phyloP scores from a whole-genome alignment of 129 eudicot genomes.

The Artemisia tridentata region DNA sequence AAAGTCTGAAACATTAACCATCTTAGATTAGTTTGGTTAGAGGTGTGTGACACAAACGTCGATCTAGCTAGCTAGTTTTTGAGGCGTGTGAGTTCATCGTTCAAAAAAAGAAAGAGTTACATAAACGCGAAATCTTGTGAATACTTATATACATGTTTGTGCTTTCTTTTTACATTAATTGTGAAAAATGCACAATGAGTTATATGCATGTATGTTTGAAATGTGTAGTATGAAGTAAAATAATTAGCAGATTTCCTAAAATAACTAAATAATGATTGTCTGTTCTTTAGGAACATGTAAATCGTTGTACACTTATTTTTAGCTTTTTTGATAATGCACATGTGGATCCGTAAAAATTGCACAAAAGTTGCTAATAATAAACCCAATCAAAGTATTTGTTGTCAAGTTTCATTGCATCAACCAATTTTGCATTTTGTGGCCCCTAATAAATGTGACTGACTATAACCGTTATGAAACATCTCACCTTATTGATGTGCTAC shows the following conservation, averaged over 20 bases:
- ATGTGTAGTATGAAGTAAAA: constrained; percentile 10
- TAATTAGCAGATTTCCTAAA: constrained; percentile 26
- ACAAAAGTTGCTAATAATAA: constrained; percentile 33
- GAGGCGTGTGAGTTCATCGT: too few relatives aligned
- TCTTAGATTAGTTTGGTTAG: too few relatives aligned
- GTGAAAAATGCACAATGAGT: too few relatives aligned
- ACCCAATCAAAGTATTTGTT: constrained; percentile 31
- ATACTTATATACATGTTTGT: background rate
- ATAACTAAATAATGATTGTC: constrained; percentile 31
- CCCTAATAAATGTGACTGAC: constrained; percentile 24
- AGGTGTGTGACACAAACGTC: too few relatives aligned
- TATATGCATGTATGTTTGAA: too few relatives aligned
- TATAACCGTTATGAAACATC: constrained; percentile 17
- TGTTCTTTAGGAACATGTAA: constrained; percentile 30
- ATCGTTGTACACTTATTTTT: constrained; percentile 22
- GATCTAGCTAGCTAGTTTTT: too few relatives aligned
- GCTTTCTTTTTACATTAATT: background rate
- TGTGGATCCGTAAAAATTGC: constrained; percentile 40
- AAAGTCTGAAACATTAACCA: too few relatives aligned
- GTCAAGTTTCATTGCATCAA: constrained; percentile 21
- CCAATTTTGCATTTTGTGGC: constrained; percentile 35
- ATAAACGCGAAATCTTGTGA: too few relatives aligned
- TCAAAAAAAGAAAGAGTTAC: too few relatives aligned
- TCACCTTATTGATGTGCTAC: constrained; percentile 18
- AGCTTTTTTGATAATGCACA: constrained; percentile 27